Conservation (phyloP, 306 rosid species). For the Luffa aegyptiaca region DNA sequence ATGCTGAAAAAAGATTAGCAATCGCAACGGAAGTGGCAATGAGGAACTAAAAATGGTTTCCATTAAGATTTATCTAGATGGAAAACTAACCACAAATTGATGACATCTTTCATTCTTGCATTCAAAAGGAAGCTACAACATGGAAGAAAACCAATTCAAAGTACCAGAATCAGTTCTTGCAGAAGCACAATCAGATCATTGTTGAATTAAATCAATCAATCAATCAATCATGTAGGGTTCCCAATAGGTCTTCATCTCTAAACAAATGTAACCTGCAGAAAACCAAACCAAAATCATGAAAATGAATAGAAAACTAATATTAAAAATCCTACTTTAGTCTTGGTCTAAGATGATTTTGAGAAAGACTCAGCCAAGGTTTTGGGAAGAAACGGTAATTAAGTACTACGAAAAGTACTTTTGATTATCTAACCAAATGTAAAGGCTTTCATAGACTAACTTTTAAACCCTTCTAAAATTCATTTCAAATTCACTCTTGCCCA, state of each 20-base stretch:
- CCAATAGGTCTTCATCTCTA: conserved; percentile 38
- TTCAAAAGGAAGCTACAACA: not conserved
- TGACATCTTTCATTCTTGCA: not conserved
- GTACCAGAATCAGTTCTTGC: not conserved
- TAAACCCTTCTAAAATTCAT: not conserved
- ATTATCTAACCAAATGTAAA: not conserved
- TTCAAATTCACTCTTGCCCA: not conserved
- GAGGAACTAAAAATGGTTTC: not conserved
- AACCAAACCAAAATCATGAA: not conserved
- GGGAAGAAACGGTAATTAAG: not conserved
- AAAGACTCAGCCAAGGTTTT: not conserved
- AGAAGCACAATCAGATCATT: not conserved
- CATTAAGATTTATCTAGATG: not conserved
- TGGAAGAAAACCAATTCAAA: not conserved
- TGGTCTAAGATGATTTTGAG: not conserved
- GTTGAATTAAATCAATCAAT: not conserved
- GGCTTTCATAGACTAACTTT: not conserved
- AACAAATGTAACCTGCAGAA: conserved; percentile 46
- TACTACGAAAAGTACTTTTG: not conserved
- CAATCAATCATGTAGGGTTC: conserved; percentile 21
- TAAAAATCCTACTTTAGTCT: not conserved
- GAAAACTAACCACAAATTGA: not conserved
- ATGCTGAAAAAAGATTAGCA: not conserved
- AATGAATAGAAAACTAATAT: not conserved
- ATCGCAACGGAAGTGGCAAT: not conserved